phyloP scores from a whole-genome alignment of 768 basidiomycete species.

The Agrocybe chaxingu region DNA sequence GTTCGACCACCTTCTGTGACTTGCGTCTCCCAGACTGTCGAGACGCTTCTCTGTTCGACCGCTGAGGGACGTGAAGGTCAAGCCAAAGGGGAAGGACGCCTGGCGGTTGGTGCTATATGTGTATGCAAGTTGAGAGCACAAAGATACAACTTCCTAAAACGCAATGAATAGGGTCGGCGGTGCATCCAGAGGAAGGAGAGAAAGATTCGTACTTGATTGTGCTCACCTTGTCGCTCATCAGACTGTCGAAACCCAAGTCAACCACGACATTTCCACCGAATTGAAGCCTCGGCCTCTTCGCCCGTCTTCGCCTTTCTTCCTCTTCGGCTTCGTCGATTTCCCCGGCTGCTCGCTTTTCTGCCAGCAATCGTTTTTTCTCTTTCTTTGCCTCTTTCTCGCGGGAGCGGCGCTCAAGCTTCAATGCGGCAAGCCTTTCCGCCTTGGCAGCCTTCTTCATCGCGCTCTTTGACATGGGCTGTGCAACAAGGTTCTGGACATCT shows the following conservation, averaged over 20 bases:
- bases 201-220: slow-evolving; percentile 15
- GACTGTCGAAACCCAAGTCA: slow-evolving; percentile 89
- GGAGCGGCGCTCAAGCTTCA: slow-evolving; percentile 72
- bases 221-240: slow-evolving; percentile 90
- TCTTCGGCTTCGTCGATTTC: slow-evolving; percentile 51
- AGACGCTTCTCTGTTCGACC: slow-evolving; percentile 65
- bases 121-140: slow-evolving; percentile 88
- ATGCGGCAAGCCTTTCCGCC: slow-evolving; percentile 58
- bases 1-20: slow-evolving; percentile 76
- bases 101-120: slow-evolving; percentile 86
- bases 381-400: slow-evolving; percentile 76
- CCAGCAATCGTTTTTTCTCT: slow-evolving; percentile 61
- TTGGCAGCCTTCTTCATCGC: slow-evolving; percentile 76
- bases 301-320: slow-evolving; percentile 32
- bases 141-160: slow-evolving; percentile 82
- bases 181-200: slow-evolving; percentile 11
- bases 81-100: slow-evolving; percentile 63
- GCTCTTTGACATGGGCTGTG: slow-evolving; percentile 62
- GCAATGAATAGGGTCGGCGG: slow-evolving; percentile 2
- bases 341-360: slow-evolving; percentile 62
- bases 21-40: slow-evolving; percentile 60
- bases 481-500: not conserved
- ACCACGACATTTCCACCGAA: slow-evolving; percentile 71
- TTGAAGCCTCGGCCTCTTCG: slow-evolving; percentile 37
- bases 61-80: slow-evolving; percentile 80